Percentiles rank a stretch among this genome's conserved stretches.
Conservation (phyloP, 495 filamentous ascomycete species). For the Podospora didyma region DNA sequence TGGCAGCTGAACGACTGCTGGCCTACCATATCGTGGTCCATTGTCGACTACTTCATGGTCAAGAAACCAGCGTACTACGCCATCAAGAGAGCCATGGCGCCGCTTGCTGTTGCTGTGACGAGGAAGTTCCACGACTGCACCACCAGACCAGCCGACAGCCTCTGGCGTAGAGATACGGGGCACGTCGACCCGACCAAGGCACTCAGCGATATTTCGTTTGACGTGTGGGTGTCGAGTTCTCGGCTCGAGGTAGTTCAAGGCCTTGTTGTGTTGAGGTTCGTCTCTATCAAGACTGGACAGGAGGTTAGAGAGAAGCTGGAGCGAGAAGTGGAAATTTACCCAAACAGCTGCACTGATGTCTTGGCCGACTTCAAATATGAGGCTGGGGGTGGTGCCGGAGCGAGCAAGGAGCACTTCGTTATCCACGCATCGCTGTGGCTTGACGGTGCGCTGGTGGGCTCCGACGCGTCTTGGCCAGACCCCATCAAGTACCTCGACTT, state of each 20-base stretch:
- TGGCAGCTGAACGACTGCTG: slow-evolving; percentile 95
- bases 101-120: slow-evolving; percentile 63
- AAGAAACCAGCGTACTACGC: slow-evolving; percentile 77
- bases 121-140: slow-evolving; percentile 61
- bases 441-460: slow-evolving; percentile 46
- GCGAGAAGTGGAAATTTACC: slow-evolving; percentile 44
- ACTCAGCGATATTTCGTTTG: slow-evolving; percentile 48
- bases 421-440: slow-evolving; percentile 47
- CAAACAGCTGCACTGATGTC: slow-evolving; percentile 68
- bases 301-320: slow-evolving; percentile 43
- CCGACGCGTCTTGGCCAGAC: slow-evolving; percentile 74
- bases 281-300: slow-evolving; percentile 61
- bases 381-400: slow-evolving; percentile 30
- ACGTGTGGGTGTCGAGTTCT: slow-evolving; percentile 69
- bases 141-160: slow-evolving; percentile 25
- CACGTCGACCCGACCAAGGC: slow-evolving; percentile 47
- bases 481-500: slow-evolving; percentile 77
- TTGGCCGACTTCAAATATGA: slow-evolving; percentile 34
- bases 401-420: slow-evolving; percentile 38
- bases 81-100: slow-evolving; percentile 63
- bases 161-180: slow-evolving; percentile 30
- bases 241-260: slow-evolving; percentile 38
- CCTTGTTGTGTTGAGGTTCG: slow-evolving; percentile 55
- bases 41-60: slow-evolving; percentile 71
- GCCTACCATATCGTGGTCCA: slow-evolving; percentile 75